phyloP scores from a whole-genome alignment of 495 filamentous ascomycete species.

The Niebla homalea region DNA sequence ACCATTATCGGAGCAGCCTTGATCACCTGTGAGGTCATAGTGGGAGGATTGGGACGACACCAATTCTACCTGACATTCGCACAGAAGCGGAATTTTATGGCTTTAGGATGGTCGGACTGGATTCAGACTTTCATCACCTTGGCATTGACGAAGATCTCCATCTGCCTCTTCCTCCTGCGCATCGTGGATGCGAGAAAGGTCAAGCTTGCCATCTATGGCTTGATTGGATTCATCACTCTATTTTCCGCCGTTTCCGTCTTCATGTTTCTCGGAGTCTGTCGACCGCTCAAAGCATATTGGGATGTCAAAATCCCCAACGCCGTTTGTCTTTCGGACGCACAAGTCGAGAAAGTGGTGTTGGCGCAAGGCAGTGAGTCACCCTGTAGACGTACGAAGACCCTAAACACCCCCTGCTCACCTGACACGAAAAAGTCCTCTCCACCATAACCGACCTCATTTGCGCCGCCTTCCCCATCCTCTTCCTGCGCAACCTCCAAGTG shows the following conservation, averaged over 20 bases:
- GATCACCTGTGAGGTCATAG: slow-evolving; percentile 8
- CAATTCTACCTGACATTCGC: slow-evolving; percentile 8
- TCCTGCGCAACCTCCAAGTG: slow-evolving; percentile 18
- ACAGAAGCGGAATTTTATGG: slow-evolving; percentile 4
- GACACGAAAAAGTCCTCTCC: slow-evolving; percentile 7
- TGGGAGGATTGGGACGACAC: slow-evolving; percentile 13
- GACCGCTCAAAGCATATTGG: slow-evolving; percentile 14
- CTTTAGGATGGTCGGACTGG: slow-evolving; percentile 14
- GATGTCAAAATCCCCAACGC: slow-evolving; percentile 5
- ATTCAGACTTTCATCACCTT: slow-evolving; percentile 15
- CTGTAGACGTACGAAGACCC: not conserved
- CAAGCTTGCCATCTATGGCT: not conserved
- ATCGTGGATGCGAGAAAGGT: slow-evolving; percentile 7
- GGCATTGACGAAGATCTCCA: slow-evolving; percentile 11
- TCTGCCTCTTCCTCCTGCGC: slow-evolving; percentile 13
- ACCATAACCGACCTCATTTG: slow-evolving; percentile 21
- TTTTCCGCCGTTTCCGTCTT: slow-evolving; percentile 8
- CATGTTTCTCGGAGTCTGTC: slow-evolving; percentile 13
- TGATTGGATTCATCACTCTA: slow-evolving; percentile 5
- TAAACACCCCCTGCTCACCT: not conserved
- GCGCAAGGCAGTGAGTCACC: slow-evolving; percentile 13
- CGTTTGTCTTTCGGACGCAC: slow-evolving; percentile 6
- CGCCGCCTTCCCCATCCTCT: slow-evolving; percentile 24
- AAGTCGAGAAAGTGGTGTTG: slow-evolving; percentile 11
- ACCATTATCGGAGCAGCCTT: slow-evolving; percentile 10